Percentiles rank a stretch among this genome's conserved stretches.
Evolutionary conservation across 202 grass and related monocot species (phyloP).

Genomic region (Cymbopogon flexuosus): DNA sequence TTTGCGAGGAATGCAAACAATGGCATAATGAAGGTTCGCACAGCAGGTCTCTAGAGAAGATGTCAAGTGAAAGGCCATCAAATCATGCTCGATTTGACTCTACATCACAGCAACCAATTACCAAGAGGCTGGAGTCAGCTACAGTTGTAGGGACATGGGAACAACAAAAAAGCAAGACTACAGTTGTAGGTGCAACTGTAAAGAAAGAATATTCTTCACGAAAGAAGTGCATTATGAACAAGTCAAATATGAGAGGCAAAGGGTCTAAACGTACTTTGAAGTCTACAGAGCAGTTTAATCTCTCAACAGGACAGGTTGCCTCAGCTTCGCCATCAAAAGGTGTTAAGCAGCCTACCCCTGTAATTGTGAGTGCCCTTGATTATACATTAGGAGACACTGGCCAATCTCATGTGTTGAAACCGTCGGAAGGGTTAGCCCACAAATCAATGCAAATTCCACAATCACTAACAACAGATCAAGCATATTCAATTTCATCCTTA

Average conservation of each 20-base stretch:
- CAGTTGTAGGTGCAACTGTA: too few relatives aligned
- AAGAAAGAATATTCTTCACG: too few relatives aligned
- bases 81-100: background rate
- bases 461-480: background rate
- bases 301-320: background rate
- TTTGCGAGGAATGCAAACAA: conserved; percentile 25
- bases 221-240: too few relatives aligned
- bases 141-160: background rate
- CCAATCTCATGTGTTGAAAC: background rate
- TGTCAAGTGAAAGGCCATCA: conserved; percentile 12
- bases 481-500: background rate
- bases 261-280: too few relatives aligned
- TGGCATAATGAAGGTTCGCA: background rate
- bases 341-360: background rate
- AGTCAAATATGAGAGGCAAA: too few relatives aligned
- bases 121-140: background rate
- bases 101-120: background rate
- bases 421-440: background rate
- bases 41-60: background rate
- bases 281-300: too few relatives aligned
- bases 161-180: background rate
- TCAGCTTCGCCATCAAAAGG: background rate
- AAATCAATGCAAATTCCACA: background rate
- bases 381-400: background rate
- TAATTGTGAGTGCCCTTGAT: background rate